phyloP scores from a whole-genome alignment of 805 yeast species.

The Suhomyces prunicola region DNA sequence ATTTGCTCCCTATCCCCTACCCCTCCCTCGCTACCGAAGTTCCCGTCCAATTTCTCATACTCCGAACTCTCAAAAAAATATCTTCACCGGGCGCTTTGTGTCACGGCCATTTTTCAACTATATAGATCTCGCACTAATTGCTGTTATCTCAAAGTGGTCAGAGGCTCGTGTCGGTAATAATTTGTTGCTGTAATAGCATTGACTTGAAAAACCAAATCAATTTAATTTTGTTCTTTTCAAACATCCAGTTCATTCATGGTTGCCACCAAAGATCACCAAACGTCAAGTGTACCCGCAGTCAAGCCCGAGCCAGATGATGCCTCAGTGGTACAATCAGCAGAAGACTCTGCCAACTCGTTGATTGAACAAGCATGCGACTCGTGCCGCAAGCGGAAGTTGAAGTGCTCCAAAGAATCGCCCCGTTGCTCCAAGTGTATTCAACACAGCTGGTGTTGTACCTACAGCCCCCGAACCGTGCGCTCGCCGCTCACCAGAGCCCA shows the following conservation, averaged over 20 bases:
- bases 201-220: neutral
- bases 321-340: conserved; percentile 42
- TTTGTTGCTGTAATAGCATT: neutral
- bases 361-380: conserved; percentile 75
- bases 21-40: neutral
- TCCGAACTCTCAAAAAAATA: neutral
- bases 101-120: neutral
- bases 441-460: conserved; percentile 71
- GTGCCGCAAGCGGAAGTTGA: conserved; percentile 74
- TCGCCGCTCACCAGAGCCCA: conserved; percentile 82
- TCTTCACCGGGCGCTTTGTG: conserved; percentile 1
- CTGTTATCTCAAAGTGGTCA: conserved; percentile 1
- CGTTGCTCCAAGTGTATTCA: conserved; percentile 70
- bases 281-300: neutral
- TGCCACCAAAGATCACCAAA: neutral
- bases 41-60: neutral
- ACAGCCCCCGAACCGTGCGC: conserved; percentile 74
- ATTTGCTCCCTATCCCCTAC: neutral
- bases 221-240: neutral
- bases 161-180: neutral
- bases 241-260: neutral
- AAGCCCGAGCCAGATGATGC: neutral
- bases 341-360: neutral
- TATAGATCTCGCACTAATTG: conserved; percentile 2
- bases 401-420: conserved; percentile 78